Evolutionary conservation across 768 basidiomycete species (phyloP).

Genomic region (Rhodotorula kratochvilovae): DNA sequence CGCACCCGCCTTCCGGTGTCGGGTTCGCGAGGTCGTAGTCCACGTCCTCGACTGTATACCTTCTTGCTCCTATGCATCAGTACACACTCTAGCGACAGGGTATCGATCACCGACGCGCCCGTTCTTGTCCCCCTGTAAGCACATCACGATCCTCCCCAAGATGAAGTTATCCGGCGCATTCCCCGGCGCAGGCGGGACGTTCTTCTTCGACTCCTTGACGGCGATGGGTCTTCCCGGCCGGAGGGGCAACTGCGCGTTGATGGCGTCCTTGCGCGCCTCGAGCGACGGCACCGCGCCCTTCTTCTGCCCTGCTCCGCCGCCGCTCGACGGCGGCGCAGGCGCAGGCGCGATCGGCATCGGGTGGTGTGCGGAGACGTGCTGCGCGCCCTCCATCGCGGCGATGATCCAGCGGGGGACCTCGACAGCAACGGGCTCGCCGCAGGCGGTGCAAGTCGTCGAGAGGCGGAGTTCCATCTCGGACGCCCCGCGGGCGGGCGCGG

Average conservation of each 20-base stretch:
- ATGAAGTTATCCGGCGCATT: slow-evolving; percentile 48
- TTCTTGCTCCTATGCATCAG: not conserved
- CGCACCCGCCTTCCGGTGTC: slow-evolving; percentile 29
- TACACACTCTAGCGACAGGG: no score
- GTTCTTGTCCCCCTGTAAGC: slow-evolving; percentile 47
- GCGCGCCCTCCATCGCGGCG: slow-evolving; percentile 7
- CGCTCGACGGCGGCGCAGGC: not conserved
- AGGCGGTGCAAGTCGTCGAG: slow-evolving; percentile 1
- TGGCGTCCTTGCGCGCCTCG: slow-evolving; percentile 42
- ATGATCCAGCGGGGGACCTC: slow-evolving; percentile 18
- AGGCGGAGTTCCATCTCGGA: not conserved
- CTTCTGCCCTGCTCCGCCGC: not conserved
- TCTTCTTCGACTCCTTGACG: slow-evolving; percentile 44
- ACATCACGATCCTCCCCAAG: slow-evolving; percentile 47
- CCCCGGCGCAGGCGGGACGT: not conserved
- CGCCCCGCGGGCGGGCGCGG: no score
- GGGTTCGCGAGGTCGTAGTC: slow-evolving; percentile 44
- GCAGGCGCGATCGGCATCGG: not conserved
- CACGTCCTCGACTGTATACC: slow-evolving; percentile 50
- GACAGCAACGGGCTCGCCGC: slow-evolving; percentile 15
- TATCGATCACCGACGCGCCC: slow-evolving; percentile 11
- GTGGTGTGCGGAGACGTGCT: not conserved
- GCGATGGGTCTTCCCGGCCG: slow-evolving; percentile 48
- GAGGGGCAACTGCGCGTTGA: slow-evolving; percentile 48
- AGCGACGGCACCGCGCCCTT: slow-evolving; percentile 38